These are phyloP conservation scores for Gentiana straminea DNA, from an alignment of 257 asterid species.

Conservation along the genomic window DNA sequence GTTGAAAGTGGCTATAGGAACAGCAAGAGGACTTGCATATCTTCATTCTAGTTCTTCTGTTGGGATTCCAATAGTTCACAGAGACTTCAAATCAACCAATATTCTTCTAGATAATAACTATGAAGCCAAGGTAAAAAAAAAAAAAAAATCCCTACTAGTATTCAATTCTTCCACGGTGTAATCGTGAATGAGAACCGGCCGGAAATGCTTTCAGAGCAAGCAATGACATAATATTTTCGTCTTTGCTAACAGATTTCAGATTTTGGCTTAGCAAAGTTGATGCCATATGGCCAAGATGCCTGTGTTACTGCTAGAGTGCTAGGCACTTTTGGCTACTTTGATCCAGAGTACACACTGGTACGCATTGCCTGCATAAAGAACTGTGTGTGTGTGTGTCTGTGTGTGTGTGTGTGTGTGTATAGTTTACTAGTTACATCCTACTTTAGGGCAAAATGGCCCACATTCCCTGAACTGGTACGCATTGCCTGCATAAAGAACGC, in stretches of 20 bases:
- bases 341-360: conserved; percentile 96
- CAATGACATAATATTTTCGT: not conserved
- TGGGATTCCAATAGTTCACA: conserved; percentile 84
- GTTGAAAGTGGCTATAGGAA: conserved; percentile 75
- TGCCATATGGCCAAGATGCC: conserved; percentile 90
- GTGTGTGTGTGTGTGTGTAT: too few species aligned
- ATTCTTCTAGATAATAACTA: conserved; percentile 69
- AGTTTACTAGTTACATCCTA: too few species aligned
- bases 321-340: conserved; percentile 96
- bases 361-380: conserved; percentile 10
- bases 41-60: conserved; percentile 84
- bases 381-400: too few species aligned
- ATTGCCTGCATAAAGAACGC: too few species aligned
- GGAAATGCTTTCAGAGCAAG: conserved; percentile 7
- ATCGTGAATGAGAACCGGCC: not conserved
- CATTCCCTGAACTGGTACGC: too few species aligned
- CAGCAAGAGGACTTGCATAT: conserved; percentile 92
- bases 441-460: too few species aligned
- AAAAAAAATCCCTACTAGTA: too few species aligned
- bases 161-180: not conserved
- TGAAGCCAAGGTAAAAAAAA: conserved; percentile 68
- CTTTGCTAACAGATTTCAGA: conserved; percentile 66
- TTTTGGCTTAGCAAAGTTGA: conserved; percentile 88
- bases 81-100: conserved; percentile 95
- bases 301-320: conserved; percentile 81